Conservation (phyloP, 768 basidiomycete genomes). For the Sporobolomyces phaffii region DNA sequence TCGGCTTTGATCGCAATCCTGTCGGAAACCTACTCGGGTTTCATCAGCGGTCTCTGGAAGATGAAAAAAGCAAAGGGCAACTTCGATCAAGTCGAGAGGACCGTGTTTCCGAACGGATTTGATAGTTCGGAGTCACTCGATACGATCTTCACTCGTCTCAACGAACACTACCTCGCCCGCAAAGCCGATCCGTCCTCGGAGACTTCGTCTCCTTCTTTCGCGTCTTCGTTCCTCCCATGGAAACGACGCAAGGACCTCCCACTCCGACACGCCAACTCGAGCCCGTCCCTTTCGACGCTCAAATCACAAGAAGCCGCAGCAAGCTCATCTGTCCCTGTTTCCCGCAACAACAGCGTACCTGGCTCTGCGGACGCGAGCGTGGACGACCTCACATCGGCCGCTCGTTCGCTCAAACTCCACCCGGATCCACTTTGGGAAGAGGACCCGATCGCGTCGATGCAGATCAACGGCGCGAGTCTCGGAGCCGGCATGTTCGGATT, state of each 20-base stretch:
- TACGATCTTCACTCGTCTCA: constrained; percentile 25
- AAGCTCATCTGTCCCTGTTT: not conserved
- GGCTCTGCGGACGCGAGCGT: constrained; percentile 5
- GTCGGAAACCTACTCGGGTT: constrained; percentile 25
- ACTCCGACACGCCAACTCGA: constrained; percentile 10
- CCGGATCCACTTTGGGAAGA: constrained; percentile 30
- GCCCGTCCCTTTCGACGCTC: constrained; percentile 4
- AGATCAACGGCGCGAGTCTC: constrained; percentile 15
- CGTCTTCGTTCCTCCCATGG: constrained; percentile 14
- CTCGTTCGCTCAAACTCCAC: not conserved
- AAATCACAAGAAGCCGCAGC: not conserved
- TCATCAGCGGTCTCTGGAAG: constrained; percentile 32
- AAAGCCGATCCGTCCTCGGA: not conserved
- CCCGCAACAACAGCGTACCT: not conserved
- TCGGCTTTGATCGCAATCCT: constrained; percentile 26
- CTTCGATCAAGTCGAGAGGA: not conserved
- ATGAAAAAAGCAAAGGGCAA: constrained; percentile 32
- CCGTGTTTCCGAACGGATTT: constrained; percentile 30
- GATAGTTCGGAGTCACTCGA: constrained; percentile 26
- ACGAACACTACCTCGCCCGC: constrained; percentile 26
- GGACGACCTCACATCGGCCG: not conserved
- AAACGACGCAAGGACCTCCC: constrained; percentile 16
- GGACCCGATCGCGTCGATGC: constrained; percentile 16
- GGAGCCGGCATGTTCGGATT: constrained; percentile 27
- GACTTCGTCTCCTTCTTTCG: not conserved